Evolutionary conservation across 768 basidiomycete species (phyloP), one percentile per base, ranked within the genome.

Genomic region (Lepiota venenata): DNA sequence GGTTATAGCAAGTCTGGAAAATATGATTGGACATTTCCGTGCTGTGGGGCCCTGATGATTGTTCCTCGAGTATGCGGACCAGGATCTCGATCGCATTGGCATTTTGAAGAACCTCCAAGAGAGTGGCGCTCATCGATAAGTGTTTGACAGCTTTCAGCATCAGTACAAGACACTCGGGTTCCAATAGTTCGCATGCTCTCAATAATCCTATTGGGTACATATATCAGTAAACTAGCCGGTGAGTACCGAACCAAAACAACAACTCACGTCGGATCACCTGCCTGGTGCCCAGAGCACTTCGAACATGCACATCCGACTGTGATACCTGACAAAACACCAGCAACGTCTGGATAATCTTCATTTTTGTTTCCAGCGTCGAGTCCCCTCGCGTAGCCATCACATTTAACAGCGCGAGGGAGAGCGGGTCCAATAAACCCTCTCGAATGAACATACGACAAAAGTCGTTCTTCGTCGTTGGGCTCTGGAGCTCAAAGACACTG

Each of bases 1-100:
- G 85, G 61, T 96, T 96, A 75, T 92, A 98, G 63, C 95, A 93
- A 2, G 94, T 93, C 70, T 97, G 95, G 79, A 98, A 94, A 56
- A 97, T 85, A 62, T 98, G 93, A 59, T 98, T 98, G 47, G 92
- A 88, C 70, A 98, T 90, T 81, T 99, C 96, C 93, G 93, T 87
- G 64, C 83, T 86, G 60, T 93, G 87, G 0, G 83, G 80, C 1
- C 92, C 88, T 9, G 84, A 76, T 29, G 84, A 82, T 61, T 92
- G 86, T 63, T 91, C 87, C 20, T 90, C 91, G 40, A 98, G 74
- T 12, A 96, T 83, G 21, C 80, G 81, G 37, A 94, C 85, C n/a
- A 99, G 76, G 43, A 92, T 86, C 65, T 97, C 93, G 52, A 98
- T 87, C 1, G 91, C 87, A 60, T 98, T 97, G 15, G 95, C 93